These are phyloP conservation scores for Boechera retrofracta DNA, from an alignment of 345 rosid species.

Conservation along the genomic window DNA sequence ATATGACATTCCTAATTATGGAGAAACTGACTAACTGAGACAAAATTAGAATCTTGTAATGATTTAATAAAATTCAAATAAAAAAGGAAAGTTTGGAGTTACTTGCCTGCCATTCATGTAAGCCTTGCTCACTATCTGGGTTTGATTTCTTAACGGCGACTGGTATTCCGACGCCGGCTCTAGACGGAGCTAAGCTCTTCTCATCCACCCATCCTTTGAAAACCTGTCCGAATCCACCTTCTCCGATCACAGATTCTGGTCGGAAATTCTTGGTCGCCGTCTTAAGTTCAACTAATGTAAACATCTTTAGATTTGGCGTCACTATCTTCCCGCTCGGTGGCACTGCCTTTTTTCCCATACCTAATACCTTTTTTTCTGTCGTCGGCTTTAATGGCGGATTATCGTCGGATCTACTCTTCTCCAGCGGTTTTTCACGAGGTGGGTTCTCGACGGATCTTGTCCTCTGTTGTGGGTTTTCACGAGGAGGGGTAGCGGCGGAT, in stretches of 20 bases:
- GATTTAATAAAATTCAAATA: not conserved
- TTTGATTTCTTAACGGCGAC: constrained; percentile 89
- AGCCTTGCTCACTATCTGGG: constrained; percentile 73
- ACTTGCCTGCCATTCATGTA: constrained; percentile 84
- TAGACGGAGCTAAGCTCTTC: constrained; percentile 62
- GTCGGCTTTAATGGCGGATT: constrained; percentile 14
- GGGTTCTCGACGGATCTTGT: not conserved
- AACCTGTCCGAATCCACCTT: constrained; percentile 92
- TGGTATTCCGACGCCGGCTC: constrained; percentile 66
- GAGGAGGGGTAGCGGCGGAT: constrained; percentile 2
- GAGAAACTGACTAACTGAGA: not conserved
- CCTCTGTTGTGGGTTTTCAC: not conserved
- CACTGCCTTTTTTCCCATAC: constrained; percentile 15
- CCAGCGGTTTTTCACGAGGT: constrained; percentile 21
- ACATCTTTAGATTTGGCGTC: constrained; percentile 58
- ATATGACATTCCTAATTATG: not conserved
- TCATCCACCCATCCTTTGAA: constrained; percentile 88
- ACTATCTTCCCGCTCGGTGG: constrained; percentile 47
- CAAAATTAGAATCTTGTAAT: not conserved
- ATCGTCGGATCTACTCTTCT: constrained; percentile 22
- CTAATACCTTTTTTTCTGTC: constrained; percentile 9
- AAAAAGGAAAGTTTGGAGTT: not conserved
- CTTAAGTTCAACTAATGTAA: constrained; percentile 59
- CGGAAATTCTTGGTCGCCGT: constrained; percentile 78
- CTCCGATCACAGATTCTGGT: constrained; percentile 75